Evolutionary conservation across 176 grass and related monocot genomes (phyloP), one percentile per base, ranked within the genome.

Genomic region (Guadua angustifolia): DNA sequence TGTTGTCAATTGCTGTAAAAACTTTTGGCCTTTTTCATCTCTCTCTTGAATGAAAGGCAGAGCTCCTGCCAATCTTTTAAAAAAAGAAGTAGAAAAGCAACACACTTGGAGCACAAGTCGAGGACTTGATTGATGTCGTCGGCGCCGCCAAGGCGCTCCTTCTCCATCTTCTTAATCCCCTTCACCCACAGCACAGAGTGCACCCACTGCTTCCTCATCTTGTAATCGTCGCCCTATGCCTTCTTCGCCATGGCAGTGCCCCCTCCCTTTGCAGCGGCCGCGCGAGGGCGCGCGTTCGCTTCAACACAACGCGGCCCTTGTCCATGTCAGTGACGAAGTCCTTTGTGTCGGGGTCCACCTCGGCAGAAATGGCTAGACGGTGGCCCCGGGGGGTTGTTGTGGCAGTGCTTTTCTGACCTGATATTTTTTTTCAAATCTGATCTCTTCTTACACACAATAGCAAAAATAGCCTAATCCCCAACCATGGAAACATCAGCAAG

Each of bases 261-360:
- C 36, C 43, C 71, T 63, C 91, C 69, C 25, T 88, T 60, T 9
- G 73, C 47, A 1, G 63, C 62, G 17, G 57, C 69, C 66, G 63
- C 39, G 42, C 66, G 77, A 76, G 82, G 50, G 69, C 51, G 50
- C 70, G 88, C 72, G 56, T 82, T 60, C 88, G 60, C 82, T 77
- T 82, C 39, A 71, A 77, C 75, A 84, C 59, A 12, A 36, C 45
- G 21, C 92, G 89, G 81, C 92, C 81, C 84, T 98, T 91, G 88
- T 95, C 91, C 96, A 95, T 98, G 85, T 95, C 93, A 8, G 93
- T 88, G 39, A 98, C 93, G 69, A 98, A 98, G 26, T 91, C 93
- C 89, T 92, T 93, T 8, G 91, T 94, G 82, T 98, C 91, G 15
- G 84, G 93, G 69, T 98, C 96, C 71, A 89, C 64, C 66, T 98